These are phyloP conservation scores for Trichophyton simii DNA, from an alignment of 2,329 filamentous ascomycete species.

Conservation along the genomic window DNA sequence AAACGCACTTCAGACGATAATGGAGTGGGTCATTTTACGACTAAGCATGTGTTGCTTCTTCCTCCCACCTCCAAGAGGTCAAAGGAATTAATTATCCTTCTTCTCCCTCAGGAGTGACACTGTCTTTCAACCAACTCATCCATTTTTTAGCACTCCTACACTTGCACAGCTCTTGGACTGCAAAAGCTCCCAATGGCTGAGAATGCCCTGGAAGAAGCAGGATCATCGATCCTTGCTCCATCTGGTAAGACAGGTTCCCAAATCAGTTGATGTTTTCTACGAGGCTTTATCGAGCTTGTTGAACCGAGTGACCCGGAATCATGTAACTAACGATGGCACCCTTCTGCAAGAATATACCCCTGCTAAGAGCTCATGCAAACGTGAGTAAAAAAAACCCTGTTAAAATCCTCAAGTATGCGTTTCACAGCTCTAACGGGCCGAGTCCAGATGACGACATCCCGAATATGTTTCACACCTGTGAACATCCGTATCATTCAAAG, in stretches of 20 bases:
- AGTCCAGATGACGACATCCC: neutral
- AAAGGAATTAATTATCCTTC: neutral
- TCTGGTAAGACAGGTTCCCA: neutral
- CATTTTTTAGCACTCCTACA: neutral
- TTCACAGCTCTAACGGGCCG: neutral
- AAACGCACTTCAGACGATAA: too few relatives aligned
- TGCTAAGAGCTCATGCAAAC: neutral
- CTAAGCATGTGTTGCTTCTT: neutral
- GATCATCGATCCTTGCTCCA: neutral
- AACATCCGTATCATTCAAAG: conserved; percentile 15
- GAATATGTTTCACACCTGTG: conserved; percentile 16
- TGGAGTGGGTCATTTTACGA: neutral
- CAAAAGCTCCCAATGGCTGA: neutral
- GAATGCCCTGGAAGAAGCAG: neutral
- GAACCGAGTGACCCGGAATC: too few relatives aligned
- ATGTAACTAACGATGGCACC: neutral
- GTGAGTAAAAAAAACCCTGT: neutral
- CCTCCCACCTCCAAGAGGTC: neutral
- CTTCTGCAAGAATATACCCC: neutral
- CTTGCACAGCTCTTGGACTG: neutral
- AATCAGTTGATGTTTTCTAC: neutral
- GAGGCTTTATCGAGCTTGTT: too few relatives aligned
- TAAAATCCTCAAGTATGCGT: neutral
- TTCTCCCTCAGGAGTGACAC: neutral
- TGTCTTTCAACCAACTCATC: neutral